phyloP scores from a whole-genome alignment of 106 monocot species.

The Dendrobium nobile region DNA sequence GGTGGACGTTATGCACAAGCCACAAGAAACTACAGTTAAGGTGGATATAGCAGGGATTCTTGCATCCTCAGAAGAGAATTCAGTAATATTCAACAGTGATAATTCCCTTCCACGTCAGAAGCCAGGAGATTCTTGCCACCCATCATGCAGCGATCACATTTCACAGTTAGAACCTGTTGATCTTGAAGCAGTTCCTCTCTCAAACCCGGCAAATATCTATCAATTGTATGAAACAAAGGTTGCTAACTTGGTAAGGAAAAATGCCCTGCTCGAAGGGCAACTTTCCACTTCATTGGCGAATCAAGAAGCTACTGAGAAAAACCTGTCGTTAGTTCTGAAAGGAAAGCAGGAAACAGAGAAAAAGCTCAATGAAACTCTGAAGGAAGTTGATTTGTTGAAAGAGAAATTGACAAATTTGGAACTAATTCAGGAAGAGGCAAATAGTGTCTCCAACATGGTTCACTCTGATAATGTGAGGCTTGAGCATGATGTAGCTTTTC shows the following conservation, averaged over 20 bases:
- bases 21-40: constrained; percentile 25
- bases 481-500: constrained; percentile 94
- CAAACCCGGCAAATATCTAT: constrained; percentile 42
- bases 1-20: neutral
- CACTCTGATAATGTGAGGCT: constrained; percentile 87
- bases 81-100: neutral
- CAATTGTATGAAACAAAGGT: constrained; percentile 64
- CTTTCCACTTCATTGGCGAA: constrained; percentile 41
- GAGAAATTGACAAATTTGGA: constrained; percentile 77
- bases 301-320: constrained; percentile 59
- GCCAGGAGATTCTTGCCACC: constrained; percentile 6
- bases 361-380: constrained; percentile 46
- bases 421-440: constrained; percentile 83
- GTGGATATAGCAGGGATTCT: constrained; percentile 25
- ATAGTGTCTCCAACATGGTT: constrained; percentile 79
- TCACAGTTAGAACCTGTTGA: constrained; percentile 23
- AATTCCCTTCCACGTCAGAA: constrained; percentile 14
- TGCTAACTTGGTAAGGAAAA: constrained; percentile 40
- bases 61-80: constrained; percentile 11
- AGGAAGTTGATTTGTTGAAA: constrained; percentile 71
- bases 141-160: constrained; percentile 13
- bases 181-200: constrained; percentile 16
- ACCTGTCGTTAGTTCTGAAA: constrained; percentile 38
- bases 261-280: constrained; percentile 50
- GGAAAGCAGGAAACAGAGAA: constrained; percentile 60